phyloP scores from a whole-genome alignment of 2,329 filamentous ascomycete species.

The Coniochaeta prunicola region DNA sequence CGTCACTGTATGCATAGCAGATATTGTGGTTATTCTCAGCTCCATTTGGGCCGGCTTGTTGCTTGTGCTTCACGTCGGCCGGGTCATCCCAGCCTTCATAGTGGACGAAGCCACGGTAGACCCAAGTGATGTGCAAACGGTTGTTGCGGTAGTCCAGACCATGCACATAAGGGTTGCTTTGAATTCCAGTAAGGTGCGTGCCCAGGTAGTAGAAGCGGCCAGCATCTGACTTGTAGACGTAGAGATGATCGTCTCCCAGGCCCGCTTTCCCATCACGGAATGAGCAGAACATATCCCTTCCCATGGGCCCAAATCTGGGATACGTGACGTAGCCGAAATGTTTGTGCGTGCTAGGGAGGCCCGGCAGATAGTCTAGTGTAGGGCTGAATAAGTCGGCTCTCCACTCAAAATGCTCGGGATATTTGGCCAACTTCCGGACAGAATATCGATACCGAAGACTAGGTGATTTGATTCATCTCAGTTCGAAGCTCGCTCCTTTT shows the following conservation, averaged over 20 bases:
- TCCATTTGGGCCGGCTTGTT: conserved; percentile 33
- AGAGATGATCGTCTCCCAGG: conserved; percentile 39
- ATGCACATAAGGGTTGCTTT: conserved; percentile 45
- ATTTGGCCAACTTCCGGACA: conserved; percentile 19
- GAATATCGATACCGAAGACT: conserved; percentile 31
- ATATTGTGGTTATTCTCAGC: conserved; percentile 41
- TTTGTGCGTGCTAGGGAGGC: conserved; percentile 18
- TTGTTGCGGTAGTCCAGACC: conserved; percentile 29
- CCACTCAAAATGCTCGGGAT: conserved; percentile 24
- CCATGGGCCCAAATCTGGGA: conserved; percentile 36
- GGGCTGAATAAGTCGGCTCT: conserved; percentile 25
- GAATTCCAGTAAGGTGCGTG: conserved; percentile 33
- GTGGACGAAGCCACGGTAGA: conserved; percentile 39
- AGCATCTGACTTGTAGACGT: conserved; percentile 29
- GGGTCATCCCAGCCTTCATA: conserved; percentile 35
- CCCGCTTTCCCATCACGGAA: conserved; percentile 44
- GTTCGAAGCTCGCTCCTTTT: background rate
- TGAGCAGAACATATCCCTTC: conserved; percentile 33
- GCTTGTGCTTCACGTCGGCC: conserved; percentile 30
- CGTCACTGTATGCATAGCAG: conserved; percentile 39
- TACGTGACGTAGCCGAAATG: conserved; percentile 36
- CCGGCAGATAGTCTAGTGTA: conserved; percentile 27
- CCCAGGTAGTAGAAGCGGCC: conserved; percentile 30
- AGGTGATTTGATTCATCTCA: background rate
- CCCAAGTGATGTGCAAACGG: conserved; percentile 38